Evolutionary conservation across 345 rosid species (phyloP), one percentile per base, ranked within the genome.

Genomic region (Citrus trifoliata): DNA sequence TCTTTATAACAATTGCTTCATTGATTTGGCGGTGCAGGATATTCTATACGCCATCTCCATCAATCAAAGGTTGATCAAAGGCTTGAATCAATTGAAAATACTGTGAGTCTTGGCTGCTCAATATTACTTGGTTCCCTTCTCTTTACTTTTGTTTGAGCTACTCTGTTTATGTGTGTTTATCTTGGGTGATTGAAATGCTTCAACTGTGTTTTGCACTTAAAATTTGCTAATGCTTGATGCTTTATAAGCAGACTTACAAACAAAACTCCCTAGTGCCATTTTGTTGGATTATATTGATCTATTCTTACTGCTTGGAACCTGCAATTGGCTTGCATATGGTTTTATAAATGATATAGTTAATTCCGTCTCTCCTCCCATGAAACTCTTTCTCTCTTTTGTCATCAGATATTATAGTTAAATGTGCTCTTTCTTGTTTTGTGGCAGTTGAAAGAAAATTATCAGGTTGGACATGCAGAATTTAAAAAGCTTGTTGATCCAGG

Each of bases 401-500:
- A 55, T 67, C 73, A 22, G 22, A 64, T 37, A 22, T 67, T 55
- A 38, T 22, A 37, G 55, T 33, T 74, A 46, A 75, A 74, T 68
- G 13, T 75, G 64, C 19, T 66, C n/a, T 37, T 74, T 56, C 35
- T 63, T 4, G 24, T 70, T 61, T 67, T 53, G 32, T 69, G 82
- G 81, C 86, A 93, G 98, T 89, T 95, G 93, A 83, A 87, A 82
- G 85, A 64, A 81, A 86, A 62, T 64, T 69, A 83, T 71, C 82
- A 89, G 19, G 53, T 95, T 56, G 98, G 88, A 81, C 89, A 89
- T 71, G 84, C 80, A 35, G 99, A 95, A 58, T 76, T 93, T 38
- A 92, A 89, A 84, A 92, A 90, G 88, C 93, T 93, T 53, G 93
- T 92, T 76, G 91, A 90, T 82, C 88, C 89, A 51, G 97, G 87